phyloP scores from a whole-genome alignment of 2,329 filamentous ascomycete species.

The Pseudogymnoascus sp. region DNA sequence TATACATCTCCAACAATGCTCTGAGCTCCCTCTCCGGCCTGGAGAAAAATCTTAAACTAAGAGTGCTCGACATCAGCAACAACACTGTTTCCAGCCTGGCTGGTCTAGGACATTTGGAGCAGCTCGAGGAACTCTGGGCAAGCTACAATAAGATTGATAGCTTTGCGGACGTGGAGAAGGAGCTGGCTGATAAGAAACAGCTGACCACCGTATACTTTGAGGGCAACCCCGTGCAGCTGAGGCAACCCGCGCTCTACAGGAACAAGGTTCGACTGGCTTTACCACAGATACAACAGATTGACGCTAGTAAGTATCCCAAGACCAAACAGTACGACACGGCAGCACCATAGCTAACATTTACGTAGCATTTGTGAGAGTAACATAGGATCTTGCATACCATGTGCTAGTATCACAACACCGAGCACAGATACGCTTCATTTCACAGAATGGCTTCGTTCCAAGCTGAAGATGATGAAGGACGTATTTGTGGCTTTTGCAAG shows the following conservation, averaged over 20 bases:
- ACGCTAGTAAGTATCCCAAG: slow-evolving; percentile 71
- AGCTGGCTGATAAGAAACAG: slow-evolving; percentile 70
- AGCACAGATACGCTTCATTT: not conserved
- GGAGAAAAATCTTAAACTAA: slow-evolving; percentile 58
- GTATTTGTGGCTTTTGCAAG: not conserved
- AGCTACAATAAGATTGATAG: slow-evolving; percentile 77
- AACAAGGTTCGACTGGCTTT: slow-evolving; percentile 88
- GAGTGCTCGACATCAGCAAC: slow-evolving; percentile 80
- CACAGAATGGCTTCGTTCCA: not conserved
- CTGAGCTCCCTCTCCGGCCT: slow-evolving; percentile 71
- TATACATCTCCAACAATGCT: slow-evolving; percentile 95
- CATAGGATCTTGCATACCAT: slow-evolving; percentile 15
- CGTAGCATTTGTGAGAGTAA: slow-evolving; percentile 28
- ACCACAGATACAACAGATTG: slow-evolving; percentile 86
- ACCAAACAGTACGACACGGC: not conserved
- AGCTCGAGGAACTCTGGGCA: slow-evolving; percentile 90
- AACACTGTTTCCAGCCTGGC: slow-evolving; percentile 73
- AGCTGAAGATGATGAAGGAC: not conserved
- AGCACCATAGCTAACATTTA: not conserved
- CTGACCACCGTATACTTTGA: slow-evolving; percentile 94
- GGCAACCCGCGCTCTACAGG: slow-evolving; percentile 75
- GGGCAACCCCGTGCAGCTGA: slow-evolving; percentile 80
- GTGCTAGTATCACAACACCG: not conserved
- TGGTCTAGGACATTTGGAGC: slow-evolving; percentile 60
- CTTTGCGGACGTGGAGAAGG: slow-evolving; percentile 75